These are phyloP conservation scores for Hericium erinaceus DNA, from an alignment of 768 basidiomycete genomes.

Conservation along the genomic window DNA sequence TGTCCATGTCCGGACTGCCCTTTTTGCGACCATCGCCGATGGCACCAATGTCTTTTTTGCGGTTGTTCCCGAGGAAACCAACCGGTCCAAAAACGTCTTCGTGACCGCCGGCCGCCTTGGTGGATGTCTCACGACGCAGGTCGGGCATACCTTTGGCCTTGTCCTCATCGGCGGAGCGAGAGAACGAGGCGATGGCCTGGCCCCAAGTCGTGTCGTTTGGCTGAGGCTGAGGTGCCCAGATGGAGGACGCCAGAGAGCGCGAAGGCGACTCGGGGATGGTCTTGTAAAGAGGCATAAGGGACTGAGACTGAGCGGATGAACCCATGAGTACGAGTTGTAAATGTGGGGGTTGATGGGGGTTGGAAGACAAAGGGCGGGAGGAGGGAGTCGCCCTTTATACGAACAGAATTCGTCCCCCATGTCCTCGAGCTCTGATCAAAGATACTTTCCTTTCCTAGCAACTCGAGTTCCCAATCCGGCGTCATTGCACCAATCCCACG, in stretches of 20 bases:
- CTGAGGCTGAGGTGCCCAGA: constrained; percentile 80
- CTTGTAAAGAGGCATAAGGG: constrained; percentile 10
- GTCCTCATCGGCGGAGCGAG: constrained; percentile 34
- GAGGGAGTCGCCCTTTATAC: constrained; percentile 13
- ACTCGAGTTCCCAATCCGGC: not conserved
- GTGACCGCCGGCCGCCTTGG: constrained; percentile 27
- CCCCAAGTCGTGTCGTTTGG: constrained; percentile 62
- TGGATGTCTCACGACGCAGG: constrained; percentile 17
- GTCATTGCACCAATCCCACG: not conserved
- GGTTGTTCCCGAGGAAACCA: constrained; percentile 25
- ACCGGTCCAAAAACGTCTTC: constrained; percentile 64
- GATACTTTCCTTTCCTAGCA: constrained; percentile 1
- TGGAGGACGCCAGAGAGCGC: constrained; percentile 32
- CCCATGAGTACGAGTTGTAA: constrained; percentile 3
- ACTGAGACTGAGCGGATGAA: constrained; percentile 8
- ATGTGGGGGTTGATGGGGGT: constrained; percentile 3
- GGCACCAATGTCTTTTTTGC: constrained; percentile 52
- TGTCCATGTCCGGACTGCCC: constrained; percentile 44
- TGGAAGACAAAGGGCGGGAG: constrained; percentile 3
- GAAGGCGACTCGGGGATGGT: constrained; percentile 8
- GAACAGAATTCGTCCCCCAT: not conserved
- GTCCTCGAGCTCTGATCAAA: not conserved
- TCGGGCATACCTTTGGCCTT: constrained; percentile 14
- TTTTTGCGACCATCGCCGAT: constrained; percentile 76
- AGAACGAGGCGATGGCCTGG: constrained; percentile 49